Evolutionary conservation across 805 yeast species (phyloP), one percentile per base, ranked within the genome.

Genomic region (Metschnikowia anglica): DNA sequence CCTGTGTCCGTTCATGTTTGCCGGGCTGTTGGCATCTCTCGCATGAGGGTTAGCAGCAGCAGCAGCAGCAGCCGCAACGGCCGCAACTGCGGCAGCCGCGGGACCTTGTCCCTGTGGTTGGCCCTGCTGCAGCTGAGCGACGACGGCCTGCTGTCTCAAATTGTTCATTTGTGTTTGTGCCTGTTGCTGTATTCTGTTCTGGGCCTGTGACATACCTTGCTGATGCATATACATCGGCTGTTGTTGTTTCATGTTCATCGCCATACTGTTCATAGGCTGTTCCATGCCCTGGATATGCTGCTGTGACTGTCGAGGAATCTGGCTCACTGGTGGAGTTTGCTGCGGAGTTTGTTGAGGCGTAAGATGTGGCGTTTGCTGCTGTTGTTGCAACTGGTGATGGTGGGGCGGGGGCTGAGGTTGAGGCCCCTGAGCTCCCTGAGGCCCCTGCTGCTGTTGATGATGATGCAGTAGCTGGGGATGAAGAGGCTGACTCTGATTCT

Each of bases 141-240:
- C 69, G 2, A 52, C 68, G 13, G 61, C 68, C 51, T 70, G 79
- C 48, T 70, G 81, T 37, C 79, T 68, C 43, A 72, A 57, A 46
- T 65, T 73, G 52, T 70, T 73, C 80, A 74, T 72, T 56, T 74
- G 80, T 32, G 60, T 62, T 53, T 74, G 80, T 3, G 78, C 74
- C 41, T 65, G 74, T 47, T 70, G 74, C 46, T 72, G 77, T 30
- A 65, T 65, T 26, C 66, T 48, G 43, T 66, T 65, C 34, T 61
- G 63, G 6, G 52, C 46, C 26, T 51, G 55, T 12, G 47, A 50
- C 27, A 36, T 29, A 19, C 47, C 44, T 16, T 46, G 49, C 25
- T 37, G 53, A 16, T 55, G 53, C 48, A 60, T 43, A 44, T 54
- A 63, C 47, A 67, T 54, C 45, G 61, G 68, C 42, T 64, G 70